Percentiles rank a stretch among this genome's conserved stretches.
These are phyloP conservation scores for Neoboletus subvelutipes DNA, from an alignment of 768 basidiomycete genomes.

Conservation along the genomic window DNA sequence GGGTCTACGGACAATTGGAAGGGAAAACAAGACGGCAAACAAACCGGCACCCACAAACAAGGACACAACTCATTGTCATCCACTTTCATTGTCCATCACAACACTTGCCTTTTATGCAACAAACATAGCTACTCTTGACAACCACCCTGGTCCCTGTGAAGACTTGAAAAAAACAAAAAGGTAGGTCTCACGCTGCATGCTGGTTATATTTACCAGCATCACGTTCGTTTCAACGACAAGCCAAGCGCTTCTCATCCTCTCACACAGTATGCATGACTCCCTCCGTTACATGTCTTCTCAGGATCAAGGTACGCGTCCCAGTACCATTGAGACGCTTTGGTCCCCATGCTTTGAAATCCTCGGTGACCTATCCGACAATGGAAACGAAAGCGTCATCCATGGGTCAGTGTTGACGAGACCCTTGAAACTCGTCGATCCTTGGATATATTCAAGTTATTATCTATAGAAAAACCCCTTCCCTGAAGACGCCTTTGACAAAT, in stretches of 20 bases:
- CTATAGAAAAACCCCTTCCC: not conserved
- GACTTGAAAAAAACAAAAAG: not conserved
- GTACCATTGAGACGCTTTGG: not conserved
- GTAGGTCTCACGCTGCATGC: not conserved
- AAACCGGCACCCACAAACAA: conserved; percentile 22
- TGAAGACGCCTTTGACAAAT: not conserved
- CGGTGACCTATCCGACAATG: not conserved
- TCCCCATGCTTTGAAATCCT: not conserved
- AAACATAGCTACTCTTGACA: not conserved
- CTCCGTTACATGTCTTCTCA: not conserved
- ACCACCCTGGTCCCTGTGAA: not conserved
- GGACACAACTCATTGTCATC: not conserved
- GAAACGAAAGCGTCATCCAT: not conserved
- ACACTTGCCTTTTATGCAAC: conserved; percentile 24
- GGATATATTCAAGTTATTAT: not conserved
- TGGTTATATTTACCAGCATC: not conserved
- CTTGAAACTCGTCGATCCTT: not conserved
- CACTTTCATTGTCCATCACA: conserved; percentile 22
- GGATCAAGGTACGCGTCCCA: not conserved
- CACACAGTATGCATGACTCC: not conserved
- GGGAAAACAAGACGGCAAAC: not conserved
- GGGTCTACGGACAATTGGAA: conserved; percentile 22
- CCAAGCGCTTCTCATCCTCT: not conserved
- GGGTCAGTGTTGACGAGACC: not conserved
- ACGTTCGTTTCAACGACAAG: not conserved